Percentiles rank a stretch among this genome's conserved stretches.
Evolutionary conservation across 2,329 filamentous ascomycete genomes (phyloP).

Genomic region (Neonectria magnoliae): DNA sequence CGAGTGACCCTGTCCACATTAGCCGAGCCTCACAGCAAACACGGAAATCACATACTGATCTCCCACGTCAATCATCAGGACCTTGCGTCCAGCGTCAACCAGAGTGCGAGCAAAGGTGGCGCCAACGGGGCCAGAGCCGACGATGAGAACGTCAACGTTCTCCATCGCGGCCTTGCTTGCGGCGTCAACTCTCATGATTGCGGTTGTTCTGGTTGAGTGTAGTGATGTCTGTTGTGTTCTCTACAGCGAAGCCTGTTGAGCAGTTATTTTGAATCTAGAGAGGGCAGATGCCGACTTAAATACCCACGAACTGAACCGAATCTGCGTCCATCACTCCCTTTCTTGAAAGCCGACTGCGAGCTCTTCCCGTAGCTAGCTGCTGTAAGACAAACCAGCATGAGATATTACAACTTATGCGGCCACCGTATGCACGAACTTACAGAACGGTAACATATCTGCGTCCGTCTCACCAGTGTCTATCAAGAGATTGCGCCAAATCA

Average conservation of each 20-base stretch:
- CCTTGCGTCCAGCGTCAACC: neutral
- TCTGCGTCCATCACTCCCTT: neutral
- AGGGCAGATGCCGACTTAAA: neutral
- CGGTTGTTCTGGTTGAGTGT: neutral
- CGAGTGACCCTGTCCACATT: neutral
- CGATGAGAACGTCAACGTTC: constrained; percentile 9
- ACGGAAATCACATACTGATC: constrained; percentile 1
- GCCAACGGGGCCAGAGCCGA: constrained; percentile 11
- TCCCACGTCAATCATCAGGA: constrained; percentile 13
- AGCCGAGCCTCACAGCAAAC: neutral
- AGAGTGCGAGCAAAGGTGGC: constrained; percentile 10
- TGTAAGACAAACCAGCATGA: neutral
- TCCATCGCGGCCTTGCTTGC: neutral
- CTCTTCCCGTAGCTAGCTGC: neutral
- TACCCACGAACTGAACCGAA: neutral
- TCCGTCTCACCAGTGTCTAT: neutral
- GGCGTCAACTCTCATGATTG: neutral
- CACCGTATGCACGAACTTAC: neutral
- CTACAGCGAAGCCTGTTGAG: neutral
- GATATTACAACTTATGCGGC: neutral
- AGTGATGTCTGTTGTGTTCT: neutral
- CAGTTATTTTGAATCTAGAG: neutral
- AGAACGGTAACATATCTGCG: neutral
- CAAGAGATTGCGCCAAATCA: too few relatives aligned
- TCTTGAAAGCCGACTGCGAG: neutral